phyloP scores from a whole-genome alignment of 345 rosid genomes.

The Viola odorata region DNA sequence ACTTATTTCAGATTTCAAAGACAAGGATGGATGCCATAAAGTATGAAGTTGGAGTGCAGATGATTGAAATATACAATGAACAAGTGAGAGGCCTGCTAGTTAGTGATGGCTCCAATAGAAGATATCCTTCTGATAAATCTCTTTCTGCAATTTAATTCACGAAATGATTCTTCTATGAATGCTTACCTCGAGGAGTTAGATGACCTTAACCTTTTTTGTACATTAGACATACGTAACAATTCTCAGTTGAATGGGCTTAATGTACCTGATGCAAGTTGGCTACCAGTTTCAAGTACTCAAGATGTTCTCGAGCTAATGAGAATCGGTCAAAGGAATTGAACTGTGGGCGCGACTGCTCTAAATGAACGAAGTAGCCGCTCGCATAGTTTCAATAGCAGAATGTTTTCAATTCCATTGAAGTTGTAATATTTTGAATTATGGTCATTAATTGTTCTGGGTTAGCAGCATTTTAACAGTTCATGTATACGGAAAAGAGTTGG shows the following conservation, averaged over 20 bases:
- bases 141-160: not conserved
- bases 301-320: conserved; percentile 95
- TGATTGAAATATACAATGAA: conserved; percentile 98
- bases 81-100: conserved; percentile 92
- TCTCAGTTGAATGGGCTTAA: conserved; percentile 89
- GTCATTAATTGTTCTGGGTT: not conserved
- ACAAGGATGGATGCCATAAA: conserved; percentile 53
- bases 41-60: conserved; percentile 92
- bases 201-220: conserved; percentile 48
- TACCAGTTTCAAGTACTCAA: conserved; percentile 73
- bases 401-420: not conserved
- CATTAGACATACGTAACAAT: conserved; percentile 91
- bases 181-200: not conserved
- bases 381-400: conserved; percentile 49
- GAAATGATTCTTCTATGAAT: not conserved
- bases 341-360: conserved; percentile 95
- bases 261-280: conserved; percentile 91
- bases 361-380: conserved; percentile 97
- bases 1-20: conserved; percentile 73
- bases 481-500: conserved; percentile 77
- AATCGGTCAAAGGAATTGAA: conserved; percentile 85
- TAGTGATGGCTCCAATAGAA: conserved; percentile 79
- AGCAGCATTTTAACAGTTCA: conserved; percentile 89
- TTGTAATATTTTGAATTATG: not conserved
- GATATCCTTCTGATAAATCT: conserved; percentile 61